These are phyloP conservation scores for Boehmeria nivea DNA, from an alignment of 306 rosid genomes.

Conservation along the genomic window DNA sequence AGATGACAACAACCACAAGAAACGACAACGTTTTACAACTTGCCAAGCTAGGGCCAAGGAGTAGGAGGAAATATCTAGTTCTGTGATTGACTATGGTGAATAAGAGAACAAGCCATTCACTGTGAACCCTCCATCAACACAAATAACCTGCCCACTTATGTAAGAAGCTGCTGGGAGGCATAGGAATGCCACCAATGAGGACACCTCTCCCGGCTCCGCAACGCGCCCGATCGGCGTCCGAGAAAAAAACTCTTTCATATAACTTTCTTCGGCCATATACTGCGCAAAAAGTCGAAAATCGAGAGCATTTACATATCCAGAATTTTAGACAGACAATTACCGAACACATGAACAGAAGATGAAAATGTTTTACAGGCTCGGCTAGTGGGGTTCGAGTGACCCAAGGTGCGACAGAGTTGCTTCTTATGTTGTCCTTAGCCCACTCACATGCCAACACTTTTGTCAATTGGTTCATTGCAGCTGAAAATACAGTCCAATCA, in stretches of 20 bases:
- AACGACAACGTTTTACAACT: too few relatives aligned
- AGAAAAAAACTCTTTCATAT: not conserved
- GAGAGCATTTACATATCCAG: too few relatives aligned
- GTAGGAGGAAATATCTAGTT: too few relatives aligned
- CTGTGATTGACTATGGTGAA: too few relatives aligned
- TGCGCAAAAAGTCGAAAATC: too few relatives aligned
- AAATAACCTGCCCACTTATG: slow-evolving; percentile 28
- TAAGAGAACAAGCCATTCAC: slow-evolving; percentile 13
- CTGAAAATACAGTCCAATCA: too few relatives aligned
- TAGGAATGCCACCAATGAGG: slow-evolving; percentile 20
- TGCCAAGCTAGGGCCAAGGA: too few relatives aligned
- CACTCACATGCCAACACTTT: slow-evolving; percentile 53
- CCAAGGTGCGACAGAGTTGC: slow-evolving; percentile 50
- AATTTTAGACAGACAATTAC: too few relatives aligned
- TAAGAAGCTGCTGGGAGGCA: slow-evolving; percentile 36
- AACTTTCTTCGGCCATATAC: slow-evolving; percentile 9
- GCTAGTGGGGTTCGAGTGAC: slow-evolving; percentile 26
- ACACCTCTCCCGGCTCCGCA: slow-evolving; percentile 24
- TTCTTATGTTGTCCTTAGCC: slow-evolving; percentile 56
- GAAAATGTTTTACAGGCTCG: slow-evolving; percentile 23
- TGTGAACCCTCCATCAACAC: slow-evolving; percentile 22
- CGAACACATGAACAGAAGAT: too few relatives aligned
- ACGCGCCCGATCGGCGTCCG: slow-evolving; percentile 23
- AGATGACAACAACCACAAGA: too few relatives aligned
- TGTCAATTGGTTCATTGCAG: slow-evolving; percentile 50